These are phyloP conservation scores for Termitomyces bulborhizus DNA, from an alignment of 768 basidiomycete genomes.

Conservation along the genomic window DNA sequence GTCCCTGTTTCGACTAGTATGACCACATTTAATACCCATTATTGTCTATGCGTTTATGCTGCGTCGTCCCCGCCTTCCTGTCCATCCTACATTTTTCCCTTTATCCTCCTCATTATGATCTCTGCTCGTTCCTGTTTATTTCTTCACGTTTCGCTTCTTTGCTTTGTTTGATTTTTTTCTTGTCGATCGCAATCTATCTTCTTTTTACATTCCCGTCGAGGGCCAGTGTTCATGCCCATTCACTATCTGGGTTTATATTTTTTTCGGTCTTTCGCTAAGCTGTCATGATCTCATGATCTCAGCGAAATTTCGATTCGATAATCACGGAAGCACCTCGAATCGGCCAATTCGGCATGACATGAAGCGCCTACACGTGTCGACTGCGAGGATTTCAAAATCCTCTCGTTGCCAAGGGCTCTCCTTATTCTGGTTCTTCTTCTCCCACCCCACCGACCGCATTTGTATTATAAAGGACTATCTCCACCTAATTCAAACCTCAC, in stretches of 20 bases:
- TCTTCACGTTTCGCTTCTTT: background rate
- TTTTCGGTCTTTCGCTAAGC: too few relatives aligned
- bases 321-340: background rate
- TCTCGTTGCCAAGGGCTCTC: background rate
- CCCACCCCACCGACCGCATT: background rate
- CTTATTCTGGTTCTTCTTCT: background rate
- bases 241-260: too few relatives aligned
- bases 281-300: too few relatives aligned
- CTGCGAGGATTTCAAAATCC: background rate
- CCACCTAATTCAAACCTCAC: background rate
- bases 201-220: background rate
- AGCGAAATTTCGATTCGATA: background rate
- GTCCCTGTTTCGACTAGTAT: background rate
- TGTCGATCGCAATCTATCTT: slow-evolving; percentile 3
- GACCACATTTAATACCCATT: slow-evolving; percentile 4
- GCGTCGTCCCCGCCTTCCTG: background rate
- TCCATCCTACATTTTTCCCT: background rate
- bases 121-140: background rate
- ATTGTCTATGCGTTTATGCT: background rate
- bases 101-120: background rate
- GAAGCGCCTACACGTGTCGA: background rate
- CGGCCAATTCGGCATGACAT: background rate
- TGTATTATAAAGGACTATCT: background rate
- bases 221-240: background rate
- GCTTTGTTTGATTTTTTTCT: background rate